Percentiles rank a stretch among this genome's conserved stretches.
These are phyloP conservation scores for Phlebiopsis flavidoalba DNA, from an alignment of 768 basidiomycete genomes.

Conservation along the genomic window DNA sequence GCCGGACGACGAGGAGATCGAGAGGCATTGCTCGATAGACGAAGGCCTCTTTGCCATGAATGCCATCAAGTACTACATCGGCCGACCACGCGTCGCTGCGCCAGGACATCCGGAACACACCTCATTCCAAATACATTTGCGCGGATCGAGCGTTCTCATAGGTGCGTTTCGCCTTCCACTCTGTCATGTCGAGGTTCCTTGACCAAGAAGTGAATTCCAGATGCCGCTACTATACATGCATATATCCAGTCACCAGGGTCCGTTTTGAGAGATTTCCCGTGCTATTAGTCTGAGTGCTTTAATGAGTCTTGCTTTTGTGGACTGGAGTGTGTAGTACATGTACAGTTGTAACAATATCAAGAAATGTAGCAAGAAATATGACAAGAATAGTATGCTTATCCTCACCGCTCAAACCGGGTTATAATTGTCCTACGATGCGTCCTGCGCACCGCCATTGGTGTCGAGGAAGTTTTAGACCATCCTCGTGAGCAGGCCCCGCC, in stretches of 20 bases:
- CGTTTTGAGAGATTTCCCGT: neutral
- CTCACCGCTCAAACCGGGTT: neutral
- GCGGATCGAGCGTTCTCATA: neutral
- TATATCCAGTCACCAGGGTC: neutral
- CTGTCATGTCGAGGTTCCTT: neutral
- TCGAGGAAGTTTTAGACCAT: constrained; percentile 62
- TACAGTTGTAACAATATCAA: neutral
- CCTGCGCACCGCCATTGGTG: neutral
- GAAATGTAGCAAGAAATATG: neutral
- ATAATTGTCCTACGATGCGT: neutral
- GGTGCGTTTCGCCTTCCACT: neutral
- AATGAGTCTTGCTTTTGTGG: neutral
- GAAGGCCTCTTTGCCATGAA: neutral
- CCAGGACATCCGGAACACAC: constrained; percentile 3
- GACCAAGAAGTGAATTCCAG: neutral
- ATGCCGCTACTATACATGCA: neutral
- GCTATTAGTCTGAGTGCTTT: neutral
- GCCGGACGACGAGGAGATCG: constrained; percentile 8
- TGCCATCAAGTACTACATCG: constrained; percentile 3
- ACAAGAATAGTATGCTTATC: neutral
- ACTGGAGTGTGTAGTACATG: neutral
- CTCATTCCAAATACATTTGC: constrained; percentile 1
- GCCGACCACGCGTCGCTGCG: constrained; percentile 1
- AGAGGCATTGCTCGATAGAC: constrained; percentile 1
- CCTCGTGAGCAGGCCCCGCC: constrained; percentile 65